Evolutionary conservation across 129 eudicot genomes (phyloP).

Genomic region (Flaveria trinervia): DNA sequence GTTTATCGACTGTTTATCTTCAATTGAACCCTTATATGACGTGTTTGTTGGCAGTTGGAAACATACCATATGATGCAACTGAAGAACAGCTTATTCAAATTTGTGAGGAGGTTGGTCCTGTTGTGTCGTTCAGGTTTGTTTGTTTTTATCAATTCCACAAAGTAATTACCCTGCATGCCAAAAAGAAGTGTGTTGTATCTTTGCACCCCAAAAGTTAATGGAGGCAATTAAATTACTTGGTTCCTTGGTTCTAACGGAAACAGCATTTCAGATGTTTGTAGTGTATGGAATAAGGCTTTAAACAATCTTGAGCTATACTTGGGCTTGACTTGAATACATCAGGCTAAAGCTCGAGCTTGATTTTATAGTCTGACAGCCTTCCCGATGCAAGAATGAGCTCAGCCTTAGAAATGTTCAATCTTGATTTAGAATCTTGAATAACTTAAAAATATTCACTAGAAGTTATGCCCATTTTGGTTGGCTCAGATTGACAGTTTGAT

Average conservation of each 20-base stretch:
- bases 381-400: not conserved
- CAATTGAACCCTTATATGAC: not conserved
- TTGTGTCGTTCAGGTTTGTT: slow-evolving; percentile 77
- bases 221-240: too few relatives aligned
- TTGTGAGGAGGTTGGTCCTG: slow-evolving; percentile 98
- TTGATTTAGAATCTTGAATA: not conserved
- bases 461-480: not conserved
- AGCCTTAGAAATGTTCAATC: not conserved
- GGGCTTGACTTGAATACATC: too few relatives aligned
- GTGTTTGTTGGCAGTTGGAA: slow-evolving; percentile 64
- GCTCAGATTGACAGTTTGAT: not conserved
- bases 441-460: not conserved
- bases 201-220: not conserved
- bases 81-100: slow-evolving; percentile 89
- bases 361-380: not conserved
- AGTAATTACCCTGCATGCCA: not conserved
- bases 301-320: too few relatives aligned
- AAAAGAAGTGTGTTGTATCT: not conserved
- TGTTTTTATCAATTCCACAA: not conserved
- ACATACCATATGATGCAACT: slow-evolving; percentile 96
- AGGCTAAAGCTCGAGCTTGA: too few relatives aligned
- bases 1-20: not conserved
- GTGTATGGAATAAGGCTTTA: too few relatives aligned
- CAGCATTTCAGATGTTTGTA: too few relatives aligned
- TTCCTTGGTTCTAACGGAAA: too few relatives aligned